A percentile compares a stretch with the other conserved stretches of the same genome.
These are phyloP conservation scores for Cylindrotheca closterium DNA, from an alignment of 108 stramenopile species.

Conservation along the genomic window DNA sequence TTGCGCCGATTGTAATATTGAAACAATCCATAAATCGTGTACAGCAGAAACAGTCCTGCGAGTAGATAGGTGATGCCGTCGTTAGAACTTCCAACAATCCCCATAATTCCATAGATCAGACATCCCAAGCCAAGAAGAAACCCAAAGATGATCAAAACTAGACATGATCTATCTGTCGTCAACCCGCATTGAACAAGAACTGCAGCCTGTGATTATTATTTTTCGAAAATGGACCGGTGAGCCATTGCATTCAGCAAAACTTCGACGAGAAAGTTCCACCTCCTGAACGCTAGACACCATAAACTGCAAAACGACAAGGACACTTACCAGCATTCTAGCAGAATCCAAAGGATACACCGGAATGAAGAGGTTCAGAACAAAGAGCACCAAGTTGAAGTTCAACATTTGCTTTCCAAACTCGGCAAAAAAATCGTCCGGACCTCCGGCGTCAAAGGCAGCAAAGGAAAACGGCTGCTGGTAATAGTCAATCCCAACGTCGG, in stretches of 20 bases:
- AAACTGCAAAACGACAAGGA: too few relatives aligned
- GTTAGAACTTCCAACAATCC: not conserved
- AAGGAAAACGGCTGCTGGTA: slow-evolving; percentile 2
- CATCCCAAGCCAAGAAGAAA: not conserved
- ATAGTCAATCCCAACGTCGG: slow-evolving; percentile 7
- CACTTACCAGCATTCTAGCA: slow-evolving; percentile 20
- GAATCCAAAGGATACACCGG: slow-evolving; percentile 26
- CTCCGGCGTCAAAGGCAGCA: slow-evolving; percentile 6
- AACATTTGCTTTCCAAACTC: slow-evolving; percentile 18
- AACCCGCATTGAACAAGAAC: not conserved
- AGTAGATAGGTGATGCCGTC: not conserved
- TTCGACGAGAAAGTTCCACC: too few relatives aligned
- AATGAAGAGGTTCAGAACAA: slow-evolving; percentile 15
- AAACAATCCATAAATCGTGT: not conserved
- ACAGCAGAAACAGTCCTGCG: not conserved
- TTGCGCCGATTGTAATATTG: not conserved
- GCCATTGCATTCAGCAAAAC: too few relatives aligned
- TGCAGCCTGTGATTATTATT: too few relatives aligned
- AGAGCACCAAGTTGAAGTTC: slow-evolving; percentile 19
- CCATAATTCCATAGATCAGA: slow-evolving; percentile 4
- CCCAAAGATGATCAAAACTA: slow-evolving; percentile 4
- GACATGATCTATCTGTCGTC: not conserved
- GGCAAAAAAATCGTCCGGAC: slow-evolving; percentile 10
- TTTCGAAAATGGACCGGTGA: too few relatives aligned
- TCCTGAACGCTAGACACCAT: too few relatives aligned